A percentile compares a stretch with the other conserved stretches of the same genome.
Evolutionary conservation across 331 rosid genomes (phyloP).

Genomic region (Pyrus hybrid): DNA sequence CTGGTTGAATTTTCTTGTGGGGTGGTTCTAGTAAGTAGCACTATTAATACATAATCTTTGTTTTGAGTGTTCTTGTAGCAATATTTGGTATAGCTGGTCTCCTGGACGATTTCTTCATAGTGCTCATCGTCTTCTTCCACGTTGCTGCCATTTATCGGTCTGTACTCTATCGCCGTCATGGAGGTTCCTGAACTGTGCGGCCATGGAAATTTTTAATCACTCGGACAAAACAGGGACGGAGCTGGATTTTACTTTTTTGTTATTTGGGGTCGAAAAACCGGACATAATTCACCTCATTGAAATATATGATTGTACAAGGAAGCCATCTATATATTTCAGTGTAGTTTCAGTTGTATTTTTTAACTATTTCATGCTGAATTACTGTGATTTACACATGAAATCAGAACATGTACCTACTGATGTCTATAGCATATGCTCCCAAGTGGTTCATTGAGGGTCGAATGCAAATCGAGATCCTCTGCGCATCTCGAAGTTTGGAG

Average conservation of each 20-base stretch:
- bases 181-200: conserved; percentile 40
- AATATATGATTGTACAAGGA: neutral
- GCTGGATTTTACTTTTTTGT: neutral
- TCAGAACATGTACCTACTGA: neutral
- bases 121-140: conserved; percentile 61
- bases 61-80: conserved; percentile 35
- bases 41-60: neutral
- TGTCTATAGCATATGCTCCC: too few relatives aligned
- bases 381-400: neutral
- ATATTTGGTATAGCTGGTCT: conserved; percentile 73
- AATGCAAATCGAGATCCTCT: too few relatives aligned
- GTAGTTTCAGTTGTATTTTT: neutral
- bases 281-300: neutral
- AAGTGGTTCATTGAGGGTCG: too few relatives aligned
- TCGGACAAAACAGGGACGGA: neutral
- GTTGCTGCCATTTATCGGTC: conserved; percentile 74
- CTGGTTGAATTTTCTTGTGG: neutral
- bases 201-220: neutral
- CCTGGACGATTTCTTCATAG: conserved; percentile 64
- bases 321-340: neutral
- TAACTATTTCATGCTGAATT: neutral
- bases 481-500: too few relatives aligned
- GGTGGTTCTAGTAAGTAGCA: neutral
- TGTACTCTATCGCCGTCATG: conserved; percentile 58
- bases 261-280: neutral